Percentiles rank a stretch among this genome's conserved stretches.
Conservation (phyloP, 306 rosid species). For the Hylodesmum podocarpum region DNA sequence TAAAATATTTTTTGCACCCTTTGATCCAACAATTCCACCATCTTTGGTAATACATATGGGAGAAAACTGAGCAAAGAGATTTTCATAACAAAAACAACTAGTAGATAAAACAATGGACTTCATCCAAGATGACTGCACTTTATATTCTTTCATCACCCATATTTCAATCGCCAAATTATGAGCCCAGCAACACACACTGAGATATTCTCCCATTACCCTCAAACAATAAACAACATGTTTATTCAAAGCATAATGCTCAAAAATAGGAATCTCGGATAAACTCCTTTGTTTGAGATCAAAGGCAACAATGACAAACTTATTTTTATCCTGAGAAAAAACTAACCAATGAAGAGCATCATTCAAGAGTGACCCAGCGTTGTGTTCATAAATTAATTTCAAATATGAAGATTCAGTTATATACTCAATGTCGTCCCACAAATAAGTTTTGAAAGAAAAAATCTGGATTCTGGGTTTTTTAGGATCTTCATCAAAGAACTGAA, state of each 20-base stretch:
- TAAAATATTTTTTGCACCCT: neutral
- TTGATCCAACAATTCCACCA: neutral
- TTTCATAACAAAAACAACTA: too few species aligned
- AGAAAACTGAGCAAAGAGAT: neutral
- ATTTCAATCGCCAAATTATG: neutral
- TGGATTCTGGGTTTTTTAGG: neutral
- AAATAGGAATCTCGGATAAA: neutral
- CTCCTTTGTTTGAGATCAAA: neutral
- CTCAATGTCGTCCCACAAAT: neutral
- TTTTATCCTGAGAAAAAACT: neutral
- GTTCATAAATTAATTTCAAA: too few species aligned
- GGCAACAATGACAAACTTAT: neutral
- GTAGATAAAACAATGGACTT: neutral
- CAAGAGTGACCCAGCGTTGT: neutral
- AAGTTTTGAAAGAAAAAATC: neutral
- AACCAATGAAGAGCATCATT: conserved; percentile 22
- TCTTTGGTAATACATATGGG: neutral
- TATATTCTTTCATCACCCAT: conserved; percentile 33
- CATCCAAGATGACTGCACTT: conserved; percentile 13
- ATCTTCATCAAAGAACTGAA: too few species aligned
- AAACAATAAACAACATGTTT: neutral
- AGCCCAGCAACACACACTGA: neutral
- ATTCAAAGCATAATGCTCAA: neutral
- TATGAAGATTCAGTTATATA: too few species aligned
- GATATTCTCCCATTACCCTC: conserved; percentile 2